phyloP scores from a whole-genome alignment of 2,329 filamentous ascomycete genomes.

The Claviceps capensis region DNA sequence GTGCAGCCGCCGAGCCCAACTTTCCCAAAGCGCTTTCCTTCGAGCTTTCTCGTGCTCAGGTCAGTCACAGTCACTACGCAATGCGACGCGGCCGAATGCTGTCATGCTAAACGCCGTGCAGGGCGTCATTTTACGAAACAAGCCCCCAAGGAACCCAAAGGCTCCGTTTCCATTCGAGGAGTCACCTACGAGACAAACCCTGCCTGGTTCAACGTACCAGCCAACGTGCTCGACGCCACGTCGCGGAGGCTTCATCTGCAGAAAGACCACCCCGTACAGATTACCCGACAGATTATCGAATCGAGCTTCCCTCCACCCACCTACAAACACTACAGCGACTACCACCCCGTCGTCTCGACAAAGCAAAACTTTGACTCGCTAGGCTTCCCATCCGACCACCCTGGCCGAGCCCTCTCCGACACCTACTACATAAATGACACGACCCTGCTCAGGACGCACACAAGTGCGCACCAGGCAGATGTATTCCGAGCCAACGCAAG shows the following conservation, averaged over 20 bases:
- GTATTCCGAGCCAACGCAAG: conserved; percentile 59
- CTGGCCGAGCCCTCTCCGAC: conserved; percentile 74
- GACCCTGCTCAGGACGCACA: conserved; percentile 84
- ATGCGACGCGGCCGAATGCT: neutral
- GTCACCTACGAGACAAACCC: conserved; percentile 53
- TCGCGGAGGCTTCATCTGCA: conserved; percentile 78
- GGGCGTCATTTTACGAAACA: neutral
- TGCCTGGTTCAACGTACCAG: conserved; percentile 71
- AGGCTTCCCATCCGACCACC: conserved; percentile 77
- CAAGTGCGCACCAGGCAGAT: conserved; percentile 82
- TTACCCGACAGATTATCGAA: conserved; percentile 87
- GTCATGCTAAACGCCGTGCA: neutral
- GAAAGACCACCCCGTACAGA: conserved; percentile 75
- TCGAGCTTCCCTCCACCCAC: conserved; percentile 63
- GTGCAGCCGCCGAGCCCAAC: conserved; percentile 10
- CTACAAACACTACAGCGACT: conserved; percentile 64
- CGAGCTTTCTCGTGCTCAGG: conserved; percentile 3
- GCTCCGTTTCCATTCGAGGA: conserved; percentile 36
- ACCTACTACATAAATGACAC: conserved; percentile 87
- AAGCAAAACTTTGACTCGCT: conserved; percentile 93
- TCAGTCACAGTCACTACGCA: neutral
- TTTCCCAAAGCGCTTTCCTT: conserved; percentile 3
- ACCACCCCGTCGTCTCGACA: conserved; percentile 73
- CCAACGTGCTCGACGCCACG: conserved; percentile 60
- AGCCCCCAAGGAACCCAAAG: neutral